These are phyloP conservation scores for Pleurotus sapidus DNA, from an alignment of 768 basidiomycete species.

Conservation along the genomic window DNA sequence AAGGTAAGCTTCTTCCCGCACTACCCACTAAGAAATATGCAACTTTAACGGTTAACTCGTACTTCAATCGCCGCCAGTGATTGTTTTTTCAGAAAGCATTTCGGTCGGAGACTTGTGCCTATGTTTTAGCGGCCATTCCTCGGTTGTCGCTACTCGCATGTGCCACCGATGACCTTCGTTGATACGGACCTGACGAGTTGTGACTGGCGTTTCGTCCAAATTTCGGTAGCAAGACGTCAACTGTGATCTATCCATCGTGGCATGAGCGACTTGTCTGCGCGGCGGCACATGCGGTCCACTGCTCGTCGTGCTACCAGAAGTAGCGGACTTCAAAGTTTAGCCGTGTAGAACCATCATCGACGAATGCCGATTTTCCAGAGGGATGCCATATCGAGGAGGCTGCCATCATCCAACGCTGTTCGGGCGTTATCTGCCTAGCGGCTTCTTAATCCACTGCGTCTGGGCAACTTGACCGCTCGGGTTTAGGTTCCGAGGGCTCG, in stretches of 20 bases:
- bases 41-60: too few species aligned
- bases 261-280: too few species aligned
- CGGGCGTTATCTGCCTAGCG: too few species aligned
- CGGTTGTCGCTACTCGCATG: background rate
- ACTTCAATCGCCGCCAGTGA: too few species aligned
- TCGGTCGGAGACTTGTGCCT: background rate
- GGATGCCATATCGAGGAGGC: background rate
- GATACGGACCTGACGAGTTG: background rate
- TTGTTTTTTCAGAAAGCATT: background rate
- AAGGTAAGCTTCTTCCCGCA: too few species aligned
- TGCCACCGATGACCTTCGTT: background rate
- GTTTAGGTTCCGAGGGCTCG: too few species aligned
- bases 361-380: background rate
- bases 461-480: too few species aligned
- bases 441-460: too few species aligned
- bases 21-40: too few species aligned
- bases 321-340: background rate
- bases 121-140: conserved; percentile 1
- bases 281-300: background rate
- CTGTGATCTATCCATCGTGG: background rate
- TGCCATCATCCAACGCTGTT: too few species aligned
- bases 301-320: background rate
- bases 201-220: background rate
- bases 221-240: conserved; percentile 1
- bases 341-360: background rate